Evolutionary conservation across 768 basidiomycete species (phyloP).

Genomic region (Podaxis carcinomalis): DNA sequence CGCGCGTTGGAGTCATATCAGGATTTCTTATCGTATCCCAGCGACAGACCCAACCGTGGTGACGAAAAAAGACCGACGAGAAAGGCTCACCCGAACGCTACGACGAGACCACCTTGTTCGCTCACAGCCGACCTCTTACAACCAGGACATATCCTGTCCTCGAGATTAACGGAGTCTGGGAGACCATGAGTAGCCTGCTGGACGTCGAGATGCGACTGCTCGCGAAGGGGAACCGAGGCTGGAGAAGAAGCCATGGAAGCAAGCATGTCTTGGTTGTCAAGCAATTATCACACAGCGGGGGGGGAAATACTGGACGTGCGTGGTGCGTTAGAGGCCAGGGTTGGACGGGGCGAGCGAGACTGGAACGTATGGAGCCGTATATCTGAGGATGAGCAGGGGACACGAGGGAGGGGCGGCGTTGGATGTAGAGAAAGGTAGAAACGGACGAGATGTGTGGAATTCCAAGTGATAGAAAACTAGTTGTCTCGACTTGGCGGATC

Average conservation of each 20-base stretch:
- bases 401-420: background rate
- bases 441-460: background rate
- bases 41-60: conserved; percentile 1
- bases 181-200: conserved; percentile 17
- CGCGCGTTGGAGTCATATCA: background rate
- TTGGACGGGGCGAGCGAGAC: background rate
- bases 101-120: conserved; percentile 82
- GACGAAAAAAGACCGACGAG: background rate
- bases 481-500: background rate
- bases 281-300: conserved; percentile 13
- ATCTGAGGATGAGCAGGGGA: background rate
- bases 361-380: background rate
- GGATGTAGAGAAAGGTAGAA: background rate
- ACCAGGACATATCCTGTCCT: conserved; percentile 73
- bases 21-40: background rate
- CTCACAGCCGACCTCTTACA: conserved; percentile 79
- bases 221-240: conserved; percentile 24
- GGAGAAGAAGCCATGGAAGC: conserved; percentile 20
- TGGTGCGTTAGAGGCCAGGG: background rate
- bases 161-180: conserved; percentile 27
- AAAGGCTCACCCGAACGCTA: conserved; percentile 85
- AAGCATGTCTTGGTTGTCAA: conserved; percentile 19
- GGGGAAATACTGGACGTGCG: background rate
- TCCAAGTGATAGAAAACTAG: conserved; percentile 3
- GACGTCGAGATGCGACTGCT: conserved; percentile 32